A percentile compares a stretch with the other conserved stretches of the same genome.
phyloP scores from a whole-genome alignment of 768 basidiomycete genomes.

The Auricularia heimuer region DNA sequence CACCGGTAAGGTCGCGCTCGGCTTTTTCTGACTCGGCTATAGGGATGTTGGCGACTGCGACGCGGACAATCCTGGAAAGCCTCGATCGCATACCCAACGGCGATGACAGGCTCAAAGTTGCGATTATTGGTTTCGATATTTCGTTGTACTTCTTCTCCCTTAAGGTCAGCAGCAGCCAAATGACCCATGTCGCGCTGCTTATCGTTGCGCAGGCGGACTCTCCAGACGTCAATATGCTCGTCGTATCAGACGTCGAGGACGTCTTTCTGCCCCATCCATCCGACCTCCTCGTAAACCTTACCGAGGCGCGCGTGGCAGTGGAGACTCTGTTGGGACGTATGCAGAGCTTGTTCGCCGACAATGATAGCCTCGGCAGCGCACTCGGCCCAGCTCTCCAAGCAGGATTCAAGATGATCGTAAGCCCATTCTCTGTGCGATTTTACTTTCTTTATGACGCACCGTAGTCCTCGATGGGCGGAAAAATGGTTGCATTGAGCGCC shows the following conservation, averaged over 20 bases:
- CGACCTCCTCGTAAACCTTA: slow-evolving; percentile 88
- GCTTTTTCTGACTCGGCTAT: neutral
- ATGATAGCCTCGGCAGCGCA: slow-evolving; percentile 84
- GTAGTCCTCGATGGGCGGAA: slow-evolving; percentile 89
- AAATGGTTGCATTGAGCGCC: slow-evolving; percentile 80
- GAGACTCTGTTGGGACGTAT: slow-evolving; percentile 76
- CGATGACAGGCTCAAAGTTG: slow-evolving; percentile 84
- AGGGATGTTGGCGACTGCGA: slow-evolving; percentile 99
- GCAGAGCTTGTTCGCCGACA: slow-evolving; percentile 96
- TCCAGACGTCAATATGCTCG: slow-evolving; percentile 85
- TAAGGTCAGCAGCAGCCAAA: slow-evolving; percentile 33
- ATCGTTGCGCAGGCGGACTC: slow-evolving; percentile 41
- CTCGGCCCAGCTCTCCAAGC: slow-evolving; percentile 92
- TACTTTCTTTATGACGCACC: too few relatives aligned
- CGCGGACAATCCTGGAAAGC: slow-evolving; percentile 90
- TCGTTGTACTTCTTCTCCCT: slow-evolving; percentile 96
- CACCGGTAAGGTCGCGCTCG: slow-evolving; percentile 11
- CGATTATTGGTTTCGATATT: slow-evolving; percentile 84
- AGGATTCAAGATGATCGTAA: slow-evolving; percentile 88
- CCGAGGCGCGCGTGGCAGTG: slow-evolving; percentile 69
- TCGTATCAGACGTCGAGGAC: slow-evolving; percentile 94
- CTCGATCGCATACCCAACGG: slow-evolving; percentile 93
- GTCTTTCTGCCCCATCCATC: slow-evolving; percentile 96
- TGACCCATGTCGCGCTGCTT: slow-evolving; percentile 17
- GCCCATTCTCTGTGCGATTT: neutral